Evolutionary conservation across 1,284 basidiomycete species (phyloP).

Genomic region (Apiotrichum akiyoshidainum): DNA sequence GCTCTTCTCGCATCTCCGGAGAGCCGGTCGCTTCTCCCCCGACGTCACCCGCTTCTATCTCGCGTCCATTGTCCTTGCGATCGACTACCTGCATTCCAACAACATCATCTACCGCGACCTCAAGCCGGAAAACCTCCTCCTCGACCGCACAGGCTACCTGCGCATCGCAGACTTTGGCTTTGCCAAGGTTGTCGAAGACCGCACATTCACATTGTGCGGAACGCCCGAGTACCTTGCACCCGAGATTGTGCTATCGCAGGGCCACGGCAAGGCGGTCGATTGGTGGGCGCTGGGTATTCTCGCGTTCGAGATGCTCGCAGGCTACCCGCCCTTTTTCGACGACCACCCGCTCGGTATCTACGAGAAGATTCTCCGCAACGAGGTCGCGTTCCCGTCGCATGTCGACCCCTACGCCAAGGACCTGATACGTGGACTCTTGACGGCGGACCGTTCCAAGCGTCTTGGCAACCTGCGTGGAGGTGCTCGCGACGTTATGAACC

Average conservation of each 20-base stretch:
- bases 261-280: conserved; percentile 56
- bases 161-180: conserved; percentile 57
- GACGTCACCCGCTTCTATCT: conserved; percentile 57
- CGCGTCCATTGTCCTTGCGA: conserved; percentile 55
- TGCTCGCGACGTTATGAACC: conserved; percentile 53
- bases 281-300: conserved; percentile 57
- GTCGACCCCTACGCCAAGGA: conserved; percentile 54
- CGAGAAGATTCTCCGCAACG: conserved; percentile 52
- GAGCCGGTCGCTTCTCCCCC: conserved; percentile 53
- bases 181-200: conserved; percentile 53
- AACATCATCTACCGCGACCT: conserved; percentile 56
- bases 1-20: conserved; percentile 55
- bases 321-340: conserved; percentile 53
- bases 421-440: conserved; percentile 53
- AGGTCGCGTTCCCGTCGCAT: conserved; percentile 53
- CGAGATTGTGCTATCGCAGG: conserved; percentile 53
- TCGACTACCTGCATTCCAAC: conserved; percentile 53
- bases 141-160: conserved; percentile 52
- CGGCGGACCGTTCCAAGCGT: conserved; percentile 52
- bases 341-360: conserved; percentile 52
- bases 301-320: conserved; percentile 54
- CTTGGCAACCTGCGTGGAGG: conserved; percentile 55
- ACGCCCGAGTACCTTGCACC: conserved; percentile 55
- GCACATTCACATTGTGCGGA: conserved; percentile 53
- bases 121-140: conserved; percentile 56